Evolutionary conservation across 345 rosid species (phyloP).

Genomic region (Pugionium dolabratum): DNA sequence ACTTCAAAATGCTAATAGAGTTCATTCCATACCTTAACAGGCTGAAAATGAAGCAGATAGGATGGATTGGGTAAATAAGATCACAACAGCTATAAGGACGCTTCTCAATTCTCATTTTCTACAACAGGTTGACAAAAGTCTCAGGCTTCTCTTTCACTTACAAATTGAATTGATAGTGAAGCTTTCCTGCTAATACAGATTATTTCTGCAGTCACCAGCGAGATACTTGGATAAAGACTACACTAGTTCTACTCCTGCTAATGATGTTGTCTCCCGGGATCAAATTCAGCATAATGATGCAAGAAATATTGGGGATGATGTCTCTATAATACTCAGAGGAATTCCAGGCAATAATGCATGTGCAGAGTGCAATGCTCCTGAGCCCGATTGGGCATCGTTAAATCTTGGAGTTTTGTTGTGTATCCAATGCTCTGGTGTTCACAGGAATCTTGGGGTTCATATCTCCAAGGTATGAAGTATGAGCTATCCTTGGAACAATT

Average conservation of each 20-base stretch:
- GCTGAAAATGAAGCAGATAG: slow-evolving; percentile 92
- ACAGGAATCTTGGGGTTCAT: slow-evolving; percentile 94
- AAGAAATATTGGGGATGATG: slow-evolving; percentile 47
- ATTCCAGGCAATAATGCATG: slow-evolving; percentile 85
- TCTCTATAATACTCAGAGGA: slow-evolving; percentile 56
- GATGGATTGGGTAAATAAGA: slow-evolving; percentile 87
- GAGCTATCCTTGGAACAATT: slow-evolving; percentile 15
- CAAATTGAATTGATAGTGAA: slow-evolving; percentile 15
- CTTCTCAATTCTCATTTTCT: slow-evolving; percentile 70
- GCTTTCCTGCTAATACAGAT: slow-evolving; percentile 33
- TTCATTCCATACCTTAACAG: slow-evolving; percentile 42
- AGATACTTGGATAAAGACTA: slow-evolving; percentile 40
- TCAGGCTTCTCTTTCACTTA: slow-evolving; percentile 12
- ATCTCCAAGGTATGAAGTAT: slow-evolving; percentile 70
- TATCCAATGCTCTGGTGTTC: slow-evolving; percentile 94
- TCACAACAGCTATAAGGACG: slow-evolving; percentile 71
- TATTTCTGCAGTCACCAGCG: slow-evolving; percentile 49
- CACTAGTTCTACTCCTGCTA: slow-evolving; percentile 39
- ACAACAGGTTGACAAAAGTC: slow-evolving; percentile 62
- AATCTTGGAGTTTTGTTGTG: slow-evolving; percentile 89
- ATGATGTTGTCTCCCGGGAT: slow-evolving; percentile 40
- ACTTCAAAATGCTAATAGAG: slow-evolving; percentile 11
- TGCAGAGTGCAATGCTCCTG: slow-evolving; percentile 81
- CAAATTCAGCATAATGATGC: slow-evolving; percentile 36
- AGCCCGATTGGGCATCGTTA: slow-evolving; percentile 93